These are phyloP conservation scores for Carex myosuroides DNA, from an alignment of 176 grass and related monocot genomes.

Conservation along the genomic window DNA sequence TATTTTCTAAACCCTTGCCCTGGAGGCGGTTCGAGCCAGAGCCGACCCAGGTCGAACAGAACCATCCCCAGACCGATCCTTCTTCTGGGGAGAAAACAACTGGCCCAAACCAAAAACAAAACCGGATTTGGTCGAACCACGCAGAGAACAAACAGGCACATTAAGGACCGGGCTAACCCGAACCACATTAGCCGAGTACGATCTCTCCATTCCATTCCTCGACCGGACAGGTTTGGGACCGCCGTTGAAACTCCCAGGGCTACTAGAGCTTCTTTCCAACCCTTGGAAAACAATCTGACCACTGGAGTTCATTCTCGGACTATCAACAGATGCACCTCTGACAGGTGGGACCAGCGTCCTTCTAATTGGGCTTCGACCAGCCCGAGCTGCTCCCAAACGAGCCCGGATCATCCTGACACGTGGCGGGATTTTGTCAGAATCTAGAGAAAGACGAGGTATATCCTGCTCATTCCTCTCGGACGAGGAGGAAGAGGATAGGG, in stretches of 20 bases:
- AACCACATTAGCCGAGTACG: conserved; percentile 71
- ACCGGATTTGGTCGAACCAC: conserved; percentile 33
- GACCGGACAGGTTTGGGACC: conserved; percentile 33
- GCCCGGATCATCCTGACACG: conserved; percentile 18
- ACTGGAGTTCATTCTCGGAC: conserved; percentile 79
- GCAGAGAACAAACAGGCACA: conserved; percentile 71
- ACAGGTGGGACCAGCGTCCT: conserved; percentile 15
- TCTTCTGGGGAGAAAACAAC: conserved; percentile 75
- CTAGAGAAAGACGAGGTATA: too few relatives aligned
- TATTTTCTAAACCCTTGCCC: too few relatives aligned
- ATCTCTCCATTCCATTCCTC: conserved; percentile 63
- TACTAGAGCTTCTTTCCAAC: conserved; percentile 80
- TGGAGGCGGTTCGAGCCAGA: too few relatives aligned
- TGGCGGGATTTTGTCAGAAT: conserved; percentile 30
- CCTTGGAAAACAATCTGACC: conserved; percentile 93
- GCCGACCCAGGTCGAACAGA: conserved; percentile 11
- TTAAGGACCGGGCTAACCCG: conserved; percentile 74
- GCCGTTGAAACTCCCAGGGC: conserved; percentile 62
- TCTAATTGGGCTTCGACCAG: conserved; percentile 15
- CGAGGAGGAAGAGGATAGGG: too few relatives aligned
- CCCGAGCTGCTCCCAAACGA: conserved; percentile 9
- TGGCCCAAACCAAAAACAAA: conserved; percentile 52
- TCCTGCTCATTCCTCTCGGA: too few relatives aligned
- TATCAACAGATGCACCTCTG: conserved; percentile 37
- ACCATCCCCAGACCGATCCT: conserved; percentile 23